Evolutionary conservation across 2,329 filamentous ascomycete species (phyloP).

Genomic region (Talaromyces sp.): DNA sequence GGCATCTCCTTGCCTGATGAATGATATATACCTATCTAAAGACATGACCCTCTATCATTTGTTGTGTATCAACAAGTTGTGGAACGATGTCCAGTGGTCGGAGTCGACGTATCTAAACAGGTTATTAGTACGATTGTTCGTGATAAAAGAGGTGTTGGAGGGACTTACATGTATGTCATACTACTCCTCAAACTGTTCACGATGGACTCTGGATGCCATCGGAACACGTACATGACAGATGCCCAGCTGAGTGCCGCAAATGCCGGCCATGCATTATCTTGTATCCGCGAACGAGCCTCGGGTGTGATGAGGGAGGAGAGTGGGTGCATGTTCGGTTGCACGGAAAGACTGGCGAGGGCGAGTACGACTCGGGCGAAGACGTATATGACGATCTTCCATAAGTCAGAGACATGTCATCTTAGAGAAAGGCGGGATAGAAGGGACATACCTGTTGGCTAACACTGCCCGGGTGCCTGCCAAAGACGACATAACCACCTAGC

Average conservation of each 20-base stretch:
- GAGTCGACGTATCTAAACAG: conserved; percentile 67
- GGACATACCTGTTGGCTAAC: conserved; percentile 83
- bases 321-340: conserved; percentile 58
- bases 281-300: conserved; percentile 52
- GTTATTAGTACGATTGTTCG: conserved; percentile 7
- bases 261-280: conserved; percentile 79
- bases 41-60: conserved; percentile 44
- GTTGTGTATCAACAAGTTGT: conserved; percentile 85
- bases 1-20: background rate
- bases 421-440: no score
- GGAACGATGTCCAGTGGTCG: conserved; percentile 82
- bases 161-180: conserved; percentile 92
- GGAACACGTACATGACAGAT: conserved; percentile 91
- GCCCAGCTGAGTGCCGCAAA: conserved; percentile 93
- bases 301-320: conserved; percentile 45
- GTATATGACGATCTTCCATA: conserved; percentile 82
- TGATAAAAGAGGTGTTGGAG: background rate
- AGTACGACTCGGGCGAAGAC: conserved; percentile 90
- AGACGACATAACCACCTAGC: conserved; percentile 87
- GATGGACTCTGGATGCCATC: conserved; percentile 85
- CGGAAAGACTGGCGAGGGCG: conserved; percentile 76
- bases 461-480: conserved; percentile 75
- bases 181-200: conserved; percentile 88
- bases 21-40: background rate
- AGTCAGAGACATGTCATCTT: background rate